phyloP scores from a whole-genome alignment of 352 stramenopile genomes.

The Phytophthora sansomeana region DNA sequence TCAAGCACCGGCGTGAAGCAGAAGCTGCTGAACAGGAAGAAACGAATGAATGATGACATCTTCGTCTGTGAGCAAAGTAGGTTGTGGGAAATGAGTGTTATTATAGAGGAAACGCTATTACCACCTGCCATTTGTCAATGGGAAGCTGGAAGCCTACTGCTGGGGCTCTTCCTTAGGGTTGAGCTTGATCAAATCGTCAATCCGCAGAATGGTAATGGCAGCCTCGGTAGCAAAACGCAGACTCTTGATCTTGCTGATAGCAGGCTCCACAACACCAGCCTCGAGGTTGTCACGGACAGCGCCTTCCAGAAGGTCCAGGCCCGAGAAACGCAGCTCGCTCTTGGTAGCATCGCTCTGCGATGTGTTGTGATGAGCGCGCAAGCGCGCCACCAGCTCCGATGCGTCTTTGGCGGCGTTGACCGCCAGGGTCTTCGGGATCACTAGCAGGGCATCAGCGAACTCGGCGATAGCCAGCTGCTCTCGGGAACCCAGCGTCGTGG shows the following conservation, averaged over 20 bases:
- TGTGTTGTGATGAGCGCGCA: conserved; percentile 97
- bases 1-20: conserved; percentile 59
- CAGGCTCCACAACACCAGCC: conserved; percentile 98
- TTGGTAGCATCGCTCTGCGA: conserved; percentile 90
- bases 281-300: conserved; percentile 96
- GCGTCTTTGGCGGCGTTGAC: conserved; percentile 99
- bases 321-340: conserved; percentile 85
- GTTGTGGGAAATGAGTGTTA: conserved; percentile 49
- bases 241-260: conserved; percentile 99
- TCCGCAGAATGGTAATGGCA: conserved; percentile 99
- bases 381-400: conserved; percentile 97
- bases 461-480: conserved; percentile 99
- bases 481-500: conserved; percentile 95
- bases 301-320: conserved; percentile 97
- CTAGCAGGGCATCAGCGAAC: conserved; percentile 98
- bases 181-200: conserved; percentile 99
- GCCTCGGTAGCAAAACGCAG: conserved; percentile 99
- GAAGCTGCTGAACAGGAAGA: conserved; percentile 40
- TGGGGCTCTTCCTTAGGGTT: conserved; percentile 89
- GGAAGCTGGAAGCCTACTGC: conserved; percentile 60
- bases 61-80: not conserved
- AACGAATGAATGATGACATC: conserved; percentile 18
- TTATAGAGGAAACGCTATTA: conserved; percentile 53
- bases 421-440: conserved; percentile 99
- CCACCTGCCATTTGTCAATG: conserved; percentile 33